Evolutionary conservation across 257 asterid species (phyloP), one percentile per base, ranked within the genome.

Genomic region (Paraleonurus japonicus): DNA sequence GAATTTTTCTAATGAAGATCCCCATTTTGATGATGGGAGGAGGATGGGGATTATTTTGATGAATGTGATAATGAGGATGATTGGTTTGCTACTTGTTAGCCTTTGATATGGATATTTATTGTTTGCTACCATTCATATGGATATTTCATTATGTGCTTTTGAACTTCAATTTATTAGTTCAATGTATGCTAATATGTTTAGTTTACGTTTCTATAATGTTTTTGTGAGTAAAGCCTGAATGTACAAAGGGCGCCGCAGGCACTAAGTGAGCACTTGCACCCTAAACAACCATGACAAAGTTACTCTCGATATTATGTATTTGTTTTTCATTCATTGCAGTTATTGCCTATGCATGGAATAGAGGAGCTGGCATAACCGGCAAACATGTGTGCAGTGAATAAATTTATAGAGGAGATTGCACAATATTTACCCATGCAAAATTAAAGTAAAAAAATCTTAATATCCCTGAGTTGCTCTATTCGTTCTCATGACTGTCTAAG

Each of bases 341-440:
- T 24, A 62, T 39, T 28, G 41, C 81, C 48, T 50, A 11, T 64
- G 16, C n/a, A 23, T 61, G 53, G 51, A 55, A 39, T 39, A 33
- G 32, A 61, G 69, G 45, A 47, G 33, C 27, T 4, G 63, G 16
- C 50, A 67, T n/a, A 39, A 26, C 47, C 13, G 23, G 23, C 37
- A 30, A 16, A 39, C 33, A 39, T 35, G 7, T 53, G 41, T 60
- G 37, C 26, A 73, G 69, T 68, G 53, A 53, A 66, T 58, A 65
- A 65, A 23, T 48, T 61, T 33, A 22, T 50, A 43, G 12, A 24
- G n/a, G 43, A 60, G 70, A 64, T 20, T 67, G 45, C 48, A 43
- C 35, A 47, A 37, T 19, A 15, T 45, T 63, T 28, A 57, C 32
- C 35, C 19, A 20, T 13, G 68, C 13, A 2, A 39, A 48, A 32